phyloP scores from a whole-genome alignment of 208 protist genomes.

The Crithidia acanthocephali region DNA sequence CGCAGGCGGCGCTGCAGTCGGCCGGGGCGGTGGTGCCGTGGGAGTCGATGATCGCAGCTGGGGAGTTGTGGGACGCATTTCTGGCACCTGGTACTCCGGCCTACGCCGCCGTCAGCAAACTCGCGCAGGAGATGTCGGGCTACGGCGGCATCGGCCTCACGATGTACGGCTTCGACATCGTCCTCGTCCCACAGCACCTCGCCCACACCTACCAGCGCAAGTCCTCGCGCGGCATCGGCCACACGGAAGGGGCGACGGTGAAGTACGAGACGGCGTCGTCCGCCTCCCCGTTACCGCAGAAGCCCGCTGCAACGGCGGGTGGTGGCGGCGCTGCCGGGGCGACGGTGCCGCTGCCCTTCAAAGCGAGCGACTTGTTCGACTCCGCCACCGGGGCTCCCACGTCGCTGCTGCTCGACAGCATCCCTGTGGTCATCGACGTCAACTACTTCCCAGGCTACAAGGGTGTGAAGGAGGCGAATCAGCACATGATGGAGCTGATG shows the following conservation, averaged over 20 bases:
- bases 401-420: slow-evolving; percentile 44
- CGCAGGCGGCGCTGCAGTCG: slow-evolving; percentile 10
- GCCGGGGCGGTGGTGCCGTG: slow-evolving; percentile 5
- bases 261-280: slow-evolving; percentile 14
- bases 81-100: slow-evolving; percentile 56
- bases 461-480: slow-evolving; percentile 52
- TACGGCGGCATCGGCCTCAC: slow-evolving; percentile 48
- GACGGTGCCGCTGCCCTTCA: slow-evolving; percentile 14
- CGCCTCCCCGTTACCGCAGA: not conserved
- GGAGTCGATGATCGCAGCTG: slow-evolving; percentile 30
- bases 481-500: slow-evolving; percentile 57
- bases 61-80: slow-evolving; percentile 54
- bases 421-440: slow-evolving; percentile 78
- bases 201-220: slow-evolving; percentile 36
- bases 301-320: not conserved
- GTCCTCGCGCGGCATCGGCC: slow-evolving; percentile 38
- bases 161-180: slow-evolving; percentile 85
- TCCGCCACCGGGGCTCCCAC: slow-evolving; percentile 56
- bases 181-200: slow-evolving; percentile 59
- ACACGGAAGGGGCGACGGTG: slow-evolving; percentile 22
- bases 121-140: slow-evolving; percentile 47
- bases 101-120: slow-evolving; percentile 37
- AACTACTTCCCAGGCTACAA: slow-evolving; percentile 91
- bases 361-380: slow-evolving; percentile 66
- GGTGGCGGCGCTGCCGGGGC: not conserved